Percentiles rank a stretch among this genome's conserved stretches.
Conservation (phyloP, 2,329 filamentous ascomycete species). For the Zymoseptoria tritici region DNA sequence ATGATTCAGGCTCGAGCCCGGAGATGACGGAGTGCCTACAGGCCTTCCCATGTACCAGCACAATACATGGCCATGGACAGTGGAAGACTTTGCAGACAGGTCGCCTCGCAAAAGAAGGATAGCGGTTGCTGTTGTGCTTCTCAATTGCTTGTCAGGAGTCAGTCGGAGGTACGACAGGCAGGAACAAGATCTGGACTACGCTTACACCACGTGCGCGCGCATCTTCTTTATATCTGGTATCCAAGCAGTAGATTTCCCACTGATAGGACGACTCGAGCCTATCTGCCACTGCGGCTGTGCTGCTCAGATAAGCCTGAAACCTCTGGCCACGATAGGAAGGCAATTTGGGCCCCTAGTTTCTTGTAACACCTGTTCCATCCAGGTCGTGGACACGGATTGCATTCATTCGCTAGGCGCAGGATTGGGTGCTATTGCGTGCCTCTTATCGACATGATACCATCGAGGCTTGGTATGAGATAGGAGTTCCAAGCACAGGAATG, state of each 20-base stretch:
- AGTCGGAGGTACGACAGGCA: too few relatives aligned
- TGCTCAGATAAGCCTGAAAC: background rate
- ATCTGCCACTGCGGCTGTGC: background rate
- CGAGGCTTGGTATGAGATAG: background rate
- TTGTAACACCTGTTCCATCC: background rate
- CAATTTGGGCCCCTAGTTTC: background rate
- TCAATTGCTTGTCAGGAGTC: too few relatives aligned
- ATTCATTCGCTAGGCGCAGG: background rate
- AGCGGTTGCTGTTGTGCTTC: too few relatives aligned
- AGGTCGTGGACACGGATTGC: background rate
- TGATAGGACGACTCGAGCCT: background rate
- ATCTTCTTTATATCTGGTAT: background rate
- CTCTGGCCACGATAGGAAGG: background rate
- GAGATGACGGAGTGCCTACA: background rate
- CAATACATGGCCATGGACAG: too few relatives aligned
- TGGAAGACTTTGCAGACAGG: background rate
- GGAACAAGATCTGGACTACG: background rate
- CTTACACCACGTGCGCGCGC: background rate
- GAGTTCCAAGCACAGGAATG: background rate
- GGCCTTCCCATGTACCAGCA: background rate
- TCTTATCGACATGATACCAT: background rate
- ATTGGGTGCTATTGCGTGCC: background rate
- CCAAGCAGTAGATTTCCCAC: background rate
- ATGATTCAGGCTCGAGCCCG: too few relatives aligned
- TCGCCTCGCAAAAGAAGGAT: too few relatives aligned